These are phyloP conservation scores for Rachicladosporium sp. DNA, from an alignment of 2,329 filamentous ascomycete genomes.

Conservation along the genomic window DNA sequence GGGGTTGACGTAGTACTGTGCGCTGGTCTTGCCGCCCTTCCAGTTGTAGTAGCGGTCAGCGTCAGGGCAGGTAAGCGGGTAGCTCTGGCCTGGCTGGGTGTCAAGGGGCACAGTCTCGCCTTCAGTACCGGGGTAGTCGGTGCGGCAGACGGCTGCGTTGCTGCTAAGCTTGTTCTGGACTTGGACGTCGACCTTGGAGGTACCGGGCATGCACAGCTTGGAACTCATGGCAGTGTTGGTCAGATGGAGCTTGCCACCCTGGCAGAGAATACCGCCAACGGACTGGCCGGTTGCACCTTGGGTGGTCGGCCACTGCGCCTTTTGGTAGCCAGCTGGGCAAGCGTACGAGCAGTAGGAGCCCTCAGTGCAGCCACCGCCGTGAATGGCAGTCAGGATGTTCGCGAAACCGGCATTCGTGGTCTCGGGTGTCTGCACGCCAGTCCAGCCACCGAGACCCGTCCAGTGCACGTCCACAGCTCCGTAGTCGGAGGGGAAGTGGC, in stretches of 20 bases:
- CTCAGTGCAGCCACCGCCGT: slow-evolving; percentile 46
- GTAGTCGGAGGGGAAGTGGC: slow-evolving; percentile 64
- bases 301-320: slow-evolving; percentile 71
- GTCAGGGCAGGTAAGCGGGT: slow-evolving; percentile 63
- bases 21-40: slow-evolving; percentile 62
- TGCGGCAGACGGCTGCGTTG: slow-evolving; percentile 71
- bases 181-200: slow-evolving; percentile 49
- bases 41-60: slow-evolving; percentile 64
- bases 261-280: slow-evolving; percentile 77
- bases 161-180: slow-evolving; percentile 62
- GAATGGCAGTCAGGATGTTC: slow-evolving; percentile 53
- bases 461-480: slow-evolving; percentile 62
- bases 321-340: slow-evolving; percentile 83
- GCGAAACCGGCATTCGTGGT: slow-evolving; percentile 25
- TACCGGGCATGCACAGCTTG: slow-evolving; percentile 64
- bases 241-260: slow-evolving; percentile 61
- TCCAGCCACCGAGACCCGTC: slow-evolving; percentile 62
- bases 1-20: slow-evolving; percentile 95
- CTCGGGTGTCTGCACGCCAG: slow-evolving; percentile 53
- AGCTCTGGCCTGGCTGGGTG: slow-evolving; percentile 44
- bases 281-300: slow-evolving; percentile 77
- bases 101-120: slow-evolving; percentile 69
- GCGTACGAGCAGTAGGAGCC: slow-evolving; percentile 81
- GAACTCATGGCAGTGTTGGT: slow-evolving; percentile 54
- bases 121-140: slow-evolving; percentile 91